A percentile compares a stretch with the other conserved stretches of the same genome.
These are phyloP conservation scores for Chlamydomonas reinhardtii DNA, from an alignment of 163 green algal genomes.

Conservation along the genomic window DNA sequence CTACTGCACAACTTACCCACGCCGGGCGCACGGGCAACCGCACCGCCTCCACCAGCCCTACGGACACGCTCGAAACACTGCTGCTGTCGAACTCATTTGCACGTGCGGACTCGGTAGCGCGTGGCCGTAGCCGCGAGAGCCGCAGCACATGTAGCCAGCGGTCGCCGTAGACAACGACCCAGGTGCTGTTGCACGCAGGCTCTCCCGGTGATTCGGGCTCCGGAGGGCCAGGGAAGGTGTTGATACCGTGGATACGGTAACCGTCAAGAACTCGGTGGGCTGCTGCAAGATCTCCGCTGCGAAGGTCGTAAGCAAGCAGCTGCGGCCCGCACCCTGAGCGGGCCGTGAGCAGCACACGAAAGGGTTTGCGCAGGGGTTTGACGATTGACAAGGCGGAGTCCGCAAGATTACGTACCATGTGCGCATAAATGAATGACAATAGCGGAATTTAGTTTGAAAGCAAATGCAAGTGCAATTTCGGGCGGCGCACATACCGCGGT, in stretches of 20 bases:
- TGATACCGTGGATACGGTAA: slow-evolving; percentile 34
- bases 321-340: slow-evolving; percentile 20
- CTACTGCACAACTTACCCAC: neutral
- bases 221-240: neutral
- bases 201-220: neutral
- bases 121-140: neutral
- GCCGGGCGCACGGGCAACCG: neutral
- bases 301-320: neutral
- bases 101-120: neutral
- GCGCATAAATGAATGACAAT: no score
- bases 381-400: no score
- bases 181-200: neutral
- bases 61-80: no score
- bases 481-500: neutral
- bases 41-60: neutral
- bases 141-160: slow-evolving; percentile 22
- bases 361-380: no score
- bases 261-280: neutral
- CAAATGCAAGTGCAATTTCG: neutral
- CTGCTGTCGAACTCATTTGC: no score
- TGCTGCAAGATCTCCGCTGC: neutral
- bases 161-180: slow-evolving; percentile 34
- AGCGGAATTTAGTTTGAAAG: neutral
- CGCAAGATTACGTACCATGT: no score
- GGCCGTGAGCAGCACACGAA: no score